Evolutionary conservation across 495 filamentous ascomycete genomes (phyloP).

Genomic region (Amphirosellinia nigrospora): DNA sequence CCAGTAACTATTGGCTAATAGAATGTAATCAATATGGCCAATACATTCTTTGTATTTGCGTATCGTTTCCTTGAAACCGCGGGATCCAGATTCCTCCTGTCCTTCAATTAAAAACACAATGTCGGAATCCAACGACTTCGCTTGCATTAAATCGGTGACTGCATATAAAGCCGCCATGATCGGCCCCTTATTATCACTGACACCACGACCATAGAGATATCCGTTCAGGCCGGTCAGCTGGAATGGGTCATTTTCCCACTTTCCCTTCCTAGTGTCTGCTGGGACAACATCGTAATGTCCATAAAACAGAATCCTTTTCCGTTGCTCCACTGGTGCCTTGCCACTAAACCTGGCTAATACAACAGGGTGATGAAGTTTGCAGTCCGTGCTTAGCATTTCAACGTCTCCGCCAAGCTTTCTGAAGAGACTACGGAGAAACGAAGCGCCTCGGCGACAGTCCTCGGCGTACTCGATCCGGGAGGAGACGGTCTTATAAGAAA

Average conservation of each 20-base stretch:
- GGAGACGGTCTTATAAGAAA: slow-evolving; percentile 89
- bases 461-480: slow-evolving; percentile 80
- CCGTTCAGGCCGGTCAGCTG: slow-evolving; percentile 83
- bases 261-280: slow-evolving; percentile 75
- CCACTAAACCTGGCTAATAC: slow-evolving; percentile 88
- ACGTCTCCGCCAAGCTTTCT: slow-evolving; percentile 89
- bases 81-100: slow-evolving; percentile 93
- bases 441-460: slow-evolving; percentile 91
- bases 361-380: slow-evolving; percentile 77
- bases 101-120: slow-evolving; percentile 95
- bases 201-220: slow-evolving; percentile 94
- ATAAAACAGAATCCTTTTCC: slow-evolving; percentile 93
- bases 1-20: slow-evolving; percentile 98
- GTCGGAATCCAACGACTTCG: slow-evolving; percentile 79
- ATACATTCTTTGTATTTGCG: slow-evolving; percentile 79
- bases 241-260: slow-evolving; percentile 89
- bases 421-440: slow-evolving; percentile 85
- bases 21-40: slow-evolving; percentile 88
- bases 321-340: slow-evolving; percentile 58
- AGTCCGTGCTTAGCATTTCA: slow-evolving; percentile 77
- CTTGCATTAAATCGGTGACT: slow-evolving; percentile 81
- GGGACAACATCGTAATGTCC: slow-evolving; percentile 99
- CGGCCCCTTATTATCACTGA: slow-evolving; percentile 96
- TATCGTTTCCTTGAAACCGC: slow-evolving; percentile 84
- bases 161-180: slow-evolving; percentile 92